These are phyloP conservation scores for Poronia punctata DNA, from an alignment of 495 filamentous ascomycete genomes.

Conservation along the genomic window DNA sequence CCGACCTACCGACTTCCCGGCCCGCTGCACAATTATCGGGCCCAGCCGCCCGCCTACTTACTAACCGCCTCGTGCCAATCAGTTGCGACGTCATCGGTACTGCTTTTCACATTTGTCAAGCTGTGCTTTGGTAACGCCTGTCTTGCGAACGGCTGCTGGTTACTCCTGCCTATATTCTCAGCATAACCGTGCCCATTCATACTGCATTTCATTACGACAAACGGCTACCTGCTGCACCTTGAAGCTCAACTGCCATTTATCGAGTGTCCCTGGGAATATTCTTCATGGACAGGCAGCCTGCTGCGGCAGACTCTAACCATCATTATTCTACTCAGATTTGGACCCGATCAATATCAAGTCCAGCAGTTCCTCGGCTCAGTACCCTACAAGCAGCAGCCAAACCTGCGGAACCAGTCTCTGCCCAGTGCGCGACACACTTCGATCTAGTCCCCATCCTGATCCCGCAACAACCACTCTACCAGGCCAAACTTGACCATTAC, in stretches of 20 bases:
- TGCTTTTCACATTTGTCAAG: constrained; percentile 16
- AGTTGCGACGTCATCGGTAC: too few relatives aligned
- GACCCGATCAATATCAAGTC: constrained; percentile 28
- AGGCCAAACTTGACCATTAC: constrained; percentile 48
- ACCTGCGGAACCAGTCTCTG: constrained; percentile 10
- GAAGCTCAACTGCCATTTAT: constrained; percentile 14
- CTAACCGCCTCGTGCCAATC: too few relatives aligned
- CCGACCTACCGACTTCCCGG: too few relatives aligned
- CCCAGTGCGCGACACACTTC: constrained; percentile 31
- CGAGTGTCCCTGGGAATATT: constrained; percentile 27
- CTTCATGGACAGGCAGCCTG: constrained; percentile 47
- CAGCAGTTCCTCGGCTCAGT: constrained; percentile 20
- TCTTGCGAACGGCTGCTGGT: not conserved
- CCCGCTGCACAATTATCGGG: too few relatives aligned
- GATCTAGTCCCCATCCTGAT: constrained; percentile 42
- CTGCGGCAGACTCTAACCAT: constrained; percentile 46
- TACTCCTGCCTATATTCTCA: not conserved
- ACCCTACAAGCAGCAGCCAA: constrained; percentile 14
- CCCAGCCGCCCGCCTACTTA: too few relatives aligned
- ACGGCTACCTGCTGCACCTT: constrained; percentile 14
- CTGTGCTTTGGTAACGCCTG: too few relatives aligned
- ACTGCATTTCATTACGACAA: constrained; percentile 12
- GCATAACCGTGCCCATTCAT: constrained; percentile 2
- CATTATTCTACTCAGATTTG: constrained; percentile 38
- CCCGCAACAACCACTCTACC: constrained; percentile 43